Percentiles rank a stretch among this genome's conserved stretches.
These are phyloP conservation scores for Salix caprea DNA, from an alignment of 345 rosid genomes.

Conservation along the genomic window DNA sequence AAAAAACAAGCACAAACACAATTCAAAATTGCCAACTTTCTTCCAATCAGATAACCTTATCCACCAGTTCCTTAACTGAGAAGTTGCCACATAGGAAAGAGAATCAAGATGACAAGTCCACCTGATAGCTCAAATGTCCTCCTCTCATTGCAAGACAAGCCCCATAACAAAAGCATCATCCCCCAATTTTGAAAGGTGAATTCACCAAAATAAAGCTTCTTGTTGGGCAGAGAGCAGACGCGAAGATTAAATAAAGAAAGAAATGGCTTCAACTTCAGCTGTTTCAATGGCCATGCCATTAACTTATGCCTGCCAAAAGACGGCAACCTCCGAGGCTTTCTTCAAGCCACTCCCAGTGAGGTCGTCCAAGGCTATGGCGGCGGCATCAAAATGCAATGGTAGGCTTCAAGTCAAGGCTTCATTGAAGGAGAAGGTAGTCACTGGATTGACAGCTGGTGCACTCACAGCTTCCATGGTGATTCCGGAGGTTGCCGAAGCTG, in stretches of 20 bases:
- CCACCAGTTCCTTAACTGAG: constrained; percentile 34
- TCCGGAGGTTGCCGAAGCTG: constrained; percentile 78
- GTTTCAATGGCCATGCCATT: constrained; percentile 64
- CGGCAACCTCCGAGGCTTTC: constrained; percentile 37
- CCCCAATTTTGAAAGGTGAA: not conserved
- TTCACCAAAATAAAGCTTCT: not conserved
- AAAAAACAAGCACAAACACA: too few relatives aligned
- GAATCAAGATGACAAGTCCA: constrained; percentile 22
- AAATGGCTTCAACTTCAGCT: constrained; percentile 75
- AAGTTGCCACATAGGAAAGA: constrained; percentile 55
- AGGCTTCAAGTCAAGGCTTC: constrained; percentile 50
- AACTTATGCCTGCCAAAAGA: constrained; percentile 40
- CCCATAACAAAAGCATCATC: constrained; percentile 4
- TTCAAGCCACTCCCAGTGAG: constrained; percentile 57
- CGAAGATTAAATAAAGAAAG: not conserved
- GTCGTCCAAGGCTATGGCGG: constrained; percentile 32
- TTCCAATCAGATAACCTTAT: constrained; percentile 55
- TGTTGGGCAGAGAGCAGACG: not conserved
- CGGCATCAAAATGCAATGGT: constrained; percentile 23
- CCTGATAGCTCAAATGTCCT: constrained; percentile 27
- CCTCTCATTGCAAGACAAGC: constrained; percentile 35
- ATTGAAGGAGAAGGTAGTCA: constrained; percentile 66
- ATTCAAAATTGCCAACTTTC: not conserved
- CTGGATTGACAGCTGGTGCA: constrained; percentile 74
- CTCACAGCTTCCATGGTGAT: constrained; percentile 71